Evolutionary conservation across 768 basidiomycete species (phyloP).

Genomic region (Suillus subalutaceus): DNA sequence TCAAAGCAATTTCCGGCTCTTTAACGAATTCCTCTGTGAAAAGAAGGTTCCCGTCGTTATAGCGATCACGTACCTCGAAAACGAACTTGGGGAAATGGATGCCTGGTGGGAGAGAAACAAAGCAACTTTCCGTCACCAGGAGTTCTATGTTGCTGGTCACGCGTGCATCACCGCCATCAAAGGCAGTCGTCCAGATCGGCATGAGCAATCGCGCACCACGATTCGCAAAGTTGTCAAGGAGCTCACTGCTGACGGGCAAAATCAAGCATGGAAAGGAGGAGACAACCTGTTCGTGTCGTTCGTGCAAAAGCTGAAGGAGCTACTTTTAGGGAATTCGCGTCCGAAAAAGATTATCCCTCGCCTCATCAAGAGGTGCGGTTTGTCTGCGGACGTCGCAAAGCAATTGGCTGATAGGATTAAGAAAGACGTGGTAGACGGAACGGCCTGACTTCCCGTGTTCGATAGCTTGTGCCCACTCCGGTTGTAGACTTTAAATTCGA

Average conservation of each 20-base stretch:
- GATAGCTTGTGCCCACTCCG: too few species aligned
- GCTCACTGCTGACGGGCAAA: slow-evolving; percentile 27
- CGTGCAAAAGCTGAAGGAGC: slow-evolving; percentile 21
- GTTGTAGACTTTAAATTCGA: neutral
- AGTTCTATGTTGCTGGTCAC: slow-evolving; percentile 25
- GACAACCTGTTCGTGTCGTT: slow-evolving; percentile 15
- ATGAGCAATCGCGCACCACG: slow-evolving; percentile 32
- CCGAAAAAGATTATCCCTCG: slow-evolving; percentile 25
- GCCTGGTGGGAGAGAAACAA: slow-evolving; percentile 43
- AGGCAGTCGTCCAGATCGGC: slow-evolving; percentile 18
- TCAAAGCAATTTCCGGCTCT: slow-evolving; percentile 42
- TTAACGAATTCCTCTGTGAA: slow-evolving; percentile 42
- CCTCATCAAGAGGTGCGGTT: slow-evolving; percentile 29
- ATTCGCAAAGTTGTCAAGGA: slow-evolving; percentile 23
- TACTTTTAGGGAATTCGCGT: slow-evolving; percentile 19
- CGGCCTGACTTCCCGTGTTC: neutral
- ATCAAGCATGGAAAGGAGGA: slow-evolving; percentile 28
- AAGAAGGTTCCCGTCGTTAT: slow-evolving; percentile 40
- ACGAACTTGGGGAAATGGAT: slow-evolving; percentile 33
- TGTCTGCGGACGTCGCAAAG: slow-evolving; percentile 27
- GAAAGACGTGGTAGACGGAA: neutral
- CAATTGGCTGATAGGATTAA: neutral
- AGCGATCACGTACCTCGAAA: slow-evolving; percentile 43
- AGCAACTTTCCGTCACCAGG: slow-evolving; percentile 28
- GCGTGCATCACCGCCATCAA: slow-evolving; percentile 40